Base-by-base conservation (phyloP, 371 early-diverging fungal species). In the Mucor piriformis region DNA sequence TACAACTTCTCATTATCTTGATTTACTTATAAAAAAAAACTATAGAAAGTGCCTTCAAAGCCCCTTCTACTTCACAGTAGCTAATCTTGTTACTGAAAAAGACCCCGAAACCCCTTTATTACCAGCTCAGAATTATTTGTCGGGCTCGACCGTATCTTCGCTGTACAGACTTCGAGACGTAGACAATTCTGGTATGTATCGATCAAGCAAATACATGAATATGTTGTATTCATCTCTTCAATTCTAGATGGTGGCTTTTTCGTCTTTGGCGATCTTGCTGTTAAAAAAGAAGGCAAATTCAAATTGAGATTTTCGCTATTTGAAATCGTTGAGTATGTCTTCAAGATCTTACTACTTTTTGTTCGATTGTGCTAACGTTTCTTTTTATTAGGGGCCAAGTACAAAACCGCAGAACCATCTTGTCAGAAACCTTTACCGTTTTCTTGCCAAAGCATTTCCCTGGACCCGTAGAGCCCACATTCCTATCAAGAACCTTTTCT, bases 211-310 rank as follows among this genome's bases (percentile, higher is more conserved):
- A 42, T 42, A 6, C 6, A 18, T 38, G 38, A 13, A 38, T 7
- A 38, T 38, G 21, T 18, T 42, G 5, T 48, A 11, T 16, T 16
- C 3, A 23, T 37, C 18, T 43, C 38, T 42, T 25, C 50, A 51
- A n/a, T 48, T 47, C 37, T 70, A 46, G 93, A 95, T 50, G 97
- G 93, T 25, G 95, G 92, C 8, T 96, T 95, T 70, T 97, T 95
- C 73, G 94, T 97, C 16, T 98, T 97, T 77, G 93, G 94, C 12
- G 98, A 98, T 63, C 72, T 98, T 42, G 89, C 92, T 15, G 93
- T 95, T 13, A 82, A 95, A 40, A 88, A 90, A 66, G 93, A 94
- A 63, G 97, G 98, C 15, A 64, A 74, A 7, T 97, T 90, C 67
- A 79, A 91, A 24, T 77, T 98, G 27, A 91, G 92, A 59, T 94